Evolutionary conservation across 2,329 filamentous ascomycete species (phyloP).

Genomic region (Colletotrichum sp.): DNA sequence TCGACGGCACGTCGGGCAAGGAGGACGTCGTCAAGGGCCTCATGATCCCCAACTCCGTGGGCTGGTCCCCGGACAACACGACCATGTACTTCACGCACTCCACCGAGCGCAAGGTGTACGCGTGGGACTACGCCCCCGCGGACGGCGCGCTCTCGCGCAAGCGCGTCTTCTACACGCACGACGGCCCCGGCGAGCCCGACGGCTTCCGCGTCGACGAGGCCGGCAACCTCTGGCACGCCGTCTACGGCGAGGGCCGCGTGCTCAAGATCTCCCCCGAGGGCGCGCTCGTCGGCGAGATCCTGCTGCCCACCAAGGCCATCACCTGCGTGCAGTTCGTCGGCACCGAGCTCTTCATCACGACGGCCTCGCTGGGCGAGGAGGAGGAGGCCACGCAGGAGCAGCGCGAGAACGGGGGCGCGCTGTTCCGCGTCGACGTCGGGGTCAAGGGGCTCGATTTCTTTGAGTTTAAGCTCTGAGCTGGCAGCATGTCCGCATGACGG

Average conservation of each 20-base stretch:
- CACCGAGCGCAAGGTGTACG: conserved; percentile 70
- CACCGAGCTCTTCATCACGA: conserved; percentile 78
- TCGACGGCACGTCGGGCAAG: conserved; percentile 66
- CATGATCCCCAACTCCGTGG: conserved; percentile 84
- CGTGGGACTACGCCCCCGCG: conserved; percentile 73
- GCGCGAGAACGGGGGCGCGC: conserved; percentile 65
- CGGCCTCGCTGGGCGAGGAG: conserved; percentile 69
- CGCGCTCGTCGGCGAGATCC: conserved; percentile 75
- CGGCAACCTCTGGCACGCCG: conserved; percentile 86
- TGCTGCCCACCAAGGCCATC: conserved; percentile 77
- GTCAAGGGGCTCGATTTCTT: conserved; percentile 67
- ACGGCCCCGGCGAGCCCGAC: conserved; percentile 73
- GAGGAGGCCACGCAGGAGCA: conserved; percentile 68
- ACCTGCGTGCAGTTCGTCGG: conserved; percentile 85
- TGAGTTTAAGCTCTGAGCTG: conserved; percentile 61
- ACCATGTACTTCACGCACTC: conserved; percentile 88
- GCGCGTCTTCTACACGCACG: conserved; percentile 75
- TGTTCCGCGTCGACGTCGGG: conserved; percentile 82
- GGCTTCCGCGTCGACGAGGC: conserved; percentile 85
- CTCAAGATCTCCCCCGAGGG: conserved; percentile 75
- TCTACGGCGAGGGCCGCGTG: conserved; percentile 81
- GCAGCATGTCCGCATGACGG: neutral
- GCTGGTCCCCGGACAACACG: conserved; percentile 76
- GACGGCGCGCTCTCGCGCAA: conserved; percentile 71
- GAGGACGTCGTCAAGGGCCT: conserved; percentile 67